phyloP scores from a whole-genome alignment of 2,329 filamentous ascomycete genomes.

The Aspergillus brasiliensis region DNA sequence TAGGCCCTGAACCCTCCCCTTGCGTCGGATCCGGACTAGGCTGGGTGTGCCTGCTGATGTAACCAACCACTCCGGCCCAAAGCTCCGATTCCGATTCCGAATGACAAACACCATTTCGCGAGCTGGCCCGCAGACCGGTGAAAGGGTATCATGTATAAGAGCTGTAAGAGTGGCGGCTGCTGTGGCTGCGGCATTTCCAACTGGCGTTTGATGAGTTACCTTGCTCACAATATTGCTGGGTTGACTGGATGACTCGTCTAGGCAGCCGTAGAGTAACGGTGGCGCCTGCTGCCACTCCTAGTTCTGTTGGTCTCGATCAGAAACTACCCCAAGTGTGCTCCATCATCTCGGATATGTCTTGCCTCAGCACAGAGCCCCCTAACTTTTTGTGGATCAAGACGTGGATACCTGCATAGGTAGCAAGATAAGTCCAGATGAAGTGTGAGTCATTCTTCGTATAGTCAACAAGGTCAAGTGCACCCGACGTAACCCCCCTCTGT shows the following conservation, averaged over 20 bases:
- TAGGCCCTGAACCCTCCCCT: constrained; percentile 33
- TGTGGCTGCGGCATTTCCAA: background rate
- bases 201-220: background rate
- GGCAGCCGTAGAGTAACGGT: constrained; percentile 17
- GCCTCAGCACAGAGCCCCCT: background rate
- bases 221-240: background rate
- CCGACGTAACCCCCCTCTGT: background rate
- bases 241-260: constrained; percentile 10
- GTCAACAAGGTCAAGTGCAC: background rate
- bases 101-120: background rate
- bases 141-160: background rate
- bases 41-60: constrained; percentile 19
- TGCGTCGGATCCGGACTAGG: constrained; percentile 28
- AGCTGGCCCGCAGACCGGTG: background rate
- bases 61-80: constrained; percentile 8
- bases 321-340: background rate
- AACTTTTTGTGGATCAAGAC: background rate
- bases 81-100: background rate
- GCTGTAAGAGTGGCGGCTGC: background rate
- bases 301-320: constrained; percentile 10
- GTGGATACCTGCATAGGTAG: background rate
- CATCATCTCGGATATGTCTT: constrained; percentile 2
- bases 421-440: background rate
- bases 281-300: constrained; percentile 17
- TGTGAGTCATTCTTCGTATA: background rate